Conservation (phyloP, 2,329 filamentous ascomycete species). For the Pestalotiopsis sp. region DNA sequence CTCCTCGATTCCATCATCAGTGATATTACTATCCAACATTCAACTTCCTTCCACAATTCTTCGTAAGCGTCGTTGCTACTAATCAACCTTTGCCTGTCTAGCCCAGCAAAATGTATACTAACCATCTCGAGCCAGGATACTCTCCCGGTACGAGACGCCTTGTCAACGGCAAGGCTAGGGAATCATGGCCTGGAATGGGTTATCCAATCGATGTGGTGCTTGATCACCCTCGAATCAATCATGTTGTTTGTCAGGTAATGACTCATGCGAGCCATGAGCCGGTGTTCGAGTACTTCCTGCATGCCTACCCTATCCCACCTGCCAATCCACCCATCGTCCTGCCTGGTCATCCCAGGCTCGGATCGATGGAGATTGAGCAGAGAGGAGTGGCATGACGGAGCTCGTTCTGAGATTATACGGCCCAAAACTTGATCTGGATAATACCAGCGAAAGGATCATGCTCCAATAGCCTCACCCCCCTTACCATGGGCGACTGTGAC, state of each 20-base stretch:
- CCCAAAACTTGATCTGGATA: slow-evolving; percentile 95
- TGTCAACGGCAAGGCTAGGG: slow-evolving; percentile 12
- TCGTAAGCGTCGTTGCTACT: slow-evolving; percentile 9
- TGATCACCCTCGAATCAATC: not conserved
- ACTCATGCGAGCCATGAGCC: slow-evolving; percentile 37
- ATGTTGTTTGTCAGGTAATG: slow-evolving; percentile 35
- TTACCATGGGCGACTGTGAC: slow-evolving; percentile 36
- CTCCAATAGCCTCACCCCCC: slow-evolving; percentile 51
- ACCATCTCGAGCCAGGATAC: slow-evolving; percentile 1
- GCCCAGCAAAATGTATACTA: not conserved
- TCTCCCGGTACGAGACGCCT: slow-evolving; percentile 15
- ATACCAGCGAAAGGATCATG: slow-evolving; percentile 99
- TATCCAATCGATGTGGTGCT: slow-evolving; percentile 15
- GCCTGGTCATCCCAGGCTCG: not conserved
- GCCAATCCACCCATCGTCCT: slow-evolving; percentile 22
- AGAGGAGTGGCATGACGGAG: slow-evolving; percentile 22
- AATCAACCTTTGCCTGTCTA: not conserved
- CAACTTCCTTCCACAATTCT: not conserved
- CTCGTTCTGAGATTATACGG: slow-evolving; percentile 84
- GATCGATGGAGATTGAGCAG: not conserved
- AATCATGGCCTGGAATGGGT: slow-evolving; percentile 15
- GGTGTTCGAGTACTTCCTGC: slow-evolving; percentile 35
- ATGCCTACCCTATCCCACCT: slow-evolving; percentile 16
- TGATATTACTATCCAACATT: not conserved
- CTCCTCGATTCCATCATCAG: not conserved